Conservation (phyloP, 148 eudicot species). For the Silene conica region DNA sequence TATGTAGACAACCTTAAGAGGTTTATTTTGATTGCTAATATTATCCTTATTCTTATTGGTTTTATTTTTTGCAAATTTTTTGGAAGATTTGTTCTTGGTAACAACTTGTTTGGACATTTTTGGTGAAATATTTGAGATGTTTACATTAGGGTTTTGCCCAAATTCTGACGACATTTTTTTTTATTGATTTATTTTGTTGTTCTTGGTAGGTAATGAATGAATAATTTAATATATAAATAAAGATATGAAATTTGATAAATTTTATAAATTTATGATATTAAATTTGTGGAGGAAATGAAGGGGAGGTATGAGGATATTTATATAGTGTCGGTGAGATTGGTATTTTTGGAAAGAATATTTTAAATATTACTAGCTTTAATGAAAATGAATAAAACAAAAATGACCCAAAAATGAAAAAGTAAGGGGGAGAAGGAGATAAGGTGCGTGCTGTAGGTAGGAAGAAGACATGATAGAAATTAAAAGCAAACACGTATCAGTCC, state of each 20-base stretch:
- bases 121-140: conserved; percentile 8
- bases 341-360: neutral
- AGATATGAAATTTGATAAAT: neutral
- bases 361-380: no score
- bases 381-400: no score
- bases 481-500: no score
- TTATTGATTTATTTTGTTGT: neutral
- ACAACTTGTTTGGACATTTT: conserved; percentile 10
- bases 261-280: neutral
- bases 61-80: conserved; percentile 12
- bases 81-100: conserved; percentile 21
- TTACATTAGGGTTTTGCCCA: conserved; percentile 21
- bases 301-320: neutral
- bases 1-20: conserved; percentile 55
- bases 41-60: neutral
- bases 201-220: neutral
- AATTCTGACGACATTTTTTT: conserved; percentile 5
- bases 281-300: conserved; percentile 5
- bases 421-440: no score
- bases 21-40: neutral
- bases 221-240: no score
- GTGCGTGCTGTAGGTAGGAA: no score
- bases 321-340: conserved; percentile 9
- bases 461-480: no score
- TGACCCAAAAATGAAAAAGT: no score